A percentile compares a stretch with the other conserved stretches of the same genome.
Conservation (phyloP, 768 basidiomycete species). For the Cystobasidium tubakii region DNA sequence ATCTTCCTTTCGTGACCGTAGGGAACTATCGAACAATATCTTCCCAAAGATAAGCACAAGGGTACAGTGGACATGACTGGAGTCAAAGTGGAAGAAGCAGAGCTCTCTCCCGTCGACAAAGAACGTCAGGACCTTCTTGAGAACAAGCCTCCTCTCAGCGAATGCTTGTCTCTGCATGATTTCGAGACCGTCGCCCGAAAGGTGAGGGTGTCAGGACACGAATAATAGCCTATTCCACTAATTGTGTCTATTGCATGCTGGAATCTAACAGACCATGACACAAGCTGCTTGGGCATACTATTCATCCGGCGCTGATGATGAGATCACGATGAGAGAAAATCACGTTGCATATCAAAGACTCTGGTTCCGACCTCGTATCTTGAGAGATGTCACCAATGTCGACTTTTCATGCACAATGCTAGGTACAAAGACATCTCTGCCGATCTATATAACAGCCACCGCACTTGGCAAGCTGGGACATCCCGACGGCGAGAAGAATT, state of each 20-base stretch:
- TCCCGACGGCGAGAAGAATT: constrained; percentile 84
- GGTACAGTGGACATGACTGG: constrained; percentile 64
- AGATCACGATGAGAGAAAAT: constrained; percentile 48
- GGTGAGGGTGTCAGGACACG: constrained; percentile 53
- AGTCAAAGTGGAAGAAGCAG: constrained; percentile 54
- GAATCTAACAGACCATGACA: not conserved
- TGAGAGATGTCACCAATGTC: constrained; percentile 77
- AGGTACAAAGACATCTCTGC: constrained; percentile 67
- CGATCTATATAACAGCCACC: constrained; percentile 64
- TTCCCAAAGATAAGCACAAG: constrained; percentile 66
- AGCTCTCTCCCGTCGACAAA: constrained; percentile 61
- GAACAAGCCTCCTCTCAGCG: constrained; percentile 61
- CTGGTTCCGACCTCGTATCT: constrained; percentile 78
- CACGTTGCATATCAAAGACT: constrained; percentile 85
- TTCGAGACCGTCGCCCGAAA: constrained; percentile 74
- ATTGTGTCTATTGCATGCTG: not conserved
- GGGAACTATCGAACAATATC: constrained; percentile 53
- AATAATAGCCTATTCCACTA: not conserved
- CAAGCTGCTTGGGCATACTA: constrained; percentile 76
- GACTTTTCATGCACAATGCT: constrained; percentile 63
- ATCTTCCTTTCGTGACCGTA: not conserved
- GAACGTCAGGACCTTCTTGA: constrained; percentile 66
- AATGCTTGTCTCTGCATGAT: constrained; percentile 69
- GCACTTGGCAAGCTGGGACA: constrained; percentile 84
- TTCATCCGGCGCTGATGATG: constrained; percentile 77